phyloP scores from a whole-genome alignment of 495 filamentous ascomycete genomes.

The Talaromyces ruber region DNA sequence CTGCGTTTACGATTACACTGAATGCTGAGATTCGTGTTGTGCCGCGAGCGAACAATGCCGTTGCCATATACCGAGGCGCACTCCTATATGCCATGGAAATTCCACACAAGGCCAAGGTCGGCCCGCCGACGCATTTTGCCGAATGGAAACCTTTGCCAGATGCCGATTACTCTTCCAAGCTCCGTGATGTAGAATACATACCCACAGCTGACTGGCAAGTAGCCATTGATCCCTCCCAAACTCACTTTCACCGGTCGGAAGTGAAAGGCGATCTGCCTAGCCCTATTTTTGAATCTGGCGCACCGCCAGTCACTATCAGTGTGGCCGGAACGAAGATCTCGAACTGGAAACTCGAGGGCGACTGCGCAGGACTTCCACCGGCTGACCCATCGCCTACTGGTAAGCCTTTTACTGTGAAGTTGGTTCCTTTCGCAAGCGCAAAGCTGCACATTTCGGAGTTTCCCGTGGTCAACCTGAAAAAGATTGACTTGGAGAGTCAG shows the following conservation, averaged over 20 bases:
- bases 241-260: slow-evolving; percentile 3
- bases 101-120: slow-evolving; percentile 15
- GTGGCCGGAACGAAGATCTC: slow-evolving; percentile 44
- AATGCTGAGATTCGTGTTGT: slow-evolving; percentile 17
- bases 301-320: slow-evolving; percentile 31
- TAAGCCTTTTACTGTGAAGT: slow-evolving; percentile 27
- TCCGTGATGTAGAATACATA: slow-evolving; percentile 9
- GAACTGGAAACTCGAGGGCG: slow-evolving; percentile 40
- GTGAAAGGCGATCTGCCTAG: slow-evolving; percentile 20
- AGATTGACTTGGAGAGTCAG: background rate
- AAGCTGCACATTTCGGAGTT: slow-evolving; percentile 55
- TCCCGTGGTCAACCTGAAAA: slow-evolving; percentile 17
- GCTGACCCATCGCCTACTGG: slow-evolving; percentile 27
- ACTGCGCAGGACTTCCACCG: slow-evolving; percentile 38
- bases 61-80: slow-evolving; percentile 45
- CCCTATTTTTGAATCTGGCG: slow-evolving; percentile 41
- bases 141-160: slow-evolving; percentile 5
- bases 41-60: slow-evolving; percentile 40
- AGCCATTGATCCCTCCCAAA: slow-evolving; percentile 4
- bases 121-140: background rate
- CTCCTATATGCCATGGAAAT: slow-evolving; percentile 48
- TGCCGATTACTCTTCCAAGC: background rate
- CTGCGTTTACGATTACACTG: slow-evolving; percentile 16
- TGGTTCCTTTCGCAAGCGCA: slow-evolving; percentile 48
- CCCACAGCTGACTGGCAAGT: slow-evolving; percentile 10